phyloP scores from a whole-genome alignment of 139 green algal species.

The Deuterostichococcus epilithicus region DNA sequence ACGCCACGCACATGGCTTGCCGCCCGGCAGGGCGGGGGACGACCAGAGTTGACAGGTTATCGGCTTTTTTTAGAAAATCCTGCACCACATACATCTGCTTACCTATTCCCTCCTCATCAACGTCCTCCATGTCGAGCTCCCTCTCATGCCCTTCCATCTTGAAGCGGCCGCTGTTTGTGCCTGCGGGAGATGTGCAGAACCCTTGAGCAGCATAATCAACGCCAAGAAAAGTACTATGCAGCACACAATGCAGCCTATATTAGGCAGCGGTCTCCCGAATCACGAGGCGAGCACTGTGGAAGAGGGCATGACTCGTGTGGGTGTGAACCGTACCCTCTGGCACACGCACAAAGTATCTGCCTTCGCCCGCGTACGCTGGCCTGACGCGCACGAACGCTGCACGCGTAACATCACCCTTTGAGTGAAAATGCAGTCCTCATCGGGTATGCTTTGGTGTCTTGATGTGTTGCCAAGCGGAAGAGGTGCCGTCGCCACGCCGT shows the following conservation, averaged over 20 bases:
- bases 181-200: neutral
- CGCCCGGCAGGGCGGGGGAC: too few species aligned
- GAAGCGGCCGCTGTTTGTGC: constrained; percentile 5
- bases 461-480: too few species aligned
- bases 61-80: too few species aligned
- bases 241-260: constrained; percentile 1
- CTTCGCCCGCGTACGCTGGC: constrained; percentile 73
- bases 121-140: constrained; percentile 1
- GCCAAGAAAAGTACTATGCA: constrained; percentile 1
- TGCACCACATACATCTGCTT: too few species aligned
- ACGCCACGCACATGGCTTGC: too few species aligned
- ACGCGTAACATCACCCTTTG: neutral
- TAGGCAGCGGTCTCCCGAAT: neutral
- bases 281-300: neutral
- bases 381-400: constrained; percentile 66
- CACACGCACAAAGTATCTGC: constrained; percentile 82
- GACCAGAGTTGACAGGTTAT: too few species aligned
- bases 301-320: too few species aligned
- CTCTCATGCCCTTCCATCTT: constrained; percentile 16
- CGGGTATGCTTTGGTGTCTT: too few species aligned
- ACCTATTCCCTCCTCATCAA: neutral
- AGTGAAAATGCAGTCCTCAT: too few species aligned
- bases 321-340: constrained; percentile 24
- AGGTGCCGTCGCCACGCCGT: too few species aligned
- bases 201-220: neutral